These are phyloP conservation scores for Hyphodiscus sp. DNA, from an alignment of 2,329 filamentous ascomycete genomes.

Conservation along the genomic window DNA sequence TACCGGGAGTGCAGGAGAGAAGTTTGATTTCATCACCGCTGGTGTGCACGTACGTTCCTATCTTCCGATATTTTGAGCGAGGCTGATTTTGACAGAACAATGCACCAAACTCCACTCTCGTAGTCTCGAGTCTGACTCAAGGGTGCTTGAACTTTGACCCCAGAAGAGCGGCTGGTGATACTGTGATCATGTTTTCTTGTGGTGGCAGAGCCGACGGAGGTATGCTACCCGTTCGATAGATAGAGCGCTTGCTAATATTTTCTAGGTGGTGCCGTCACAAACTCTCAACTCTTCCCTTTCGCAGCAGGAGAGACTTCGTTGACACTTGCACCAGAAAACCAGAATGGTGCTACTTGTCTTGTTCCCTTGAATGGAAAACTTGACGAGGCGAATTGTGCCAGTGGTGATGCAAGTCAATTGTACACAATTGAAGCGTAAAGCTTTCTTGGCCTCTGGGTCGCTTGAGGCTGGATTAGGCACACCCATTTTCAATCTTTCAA, in stretches of 20 bases:
- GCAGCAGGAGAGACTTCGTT: slow-evolving; percentile 32
- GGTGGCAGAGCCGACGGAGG: slow-evolving; percentile 50
- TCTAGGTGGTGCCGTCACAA: slow-evolving; percentile 29
- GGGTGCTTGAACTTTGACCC: slow-evolving; percentile 54
- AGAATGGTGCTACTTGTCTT: slow-evolving; percentile 38
- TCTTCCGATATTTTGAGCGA: slow-evolving; percentile 42
- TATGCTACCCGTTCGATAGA: not conserved
- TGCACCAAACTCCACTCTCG: not conserved
- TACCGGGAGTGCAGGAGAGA: slow-evolving; percentile 33
- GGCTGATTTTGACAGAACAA: slow-evolving; percentile 32
- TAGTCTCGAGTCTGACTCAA: slow-evolving; percentile 33
- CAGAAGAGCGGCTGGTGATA: slow-evolving; percentile 42
- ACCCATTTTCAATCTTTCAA: not conserved
- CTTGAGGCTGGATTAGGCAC: not conserved
- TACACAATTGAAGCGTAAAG: slow-evolving; percentile 12
- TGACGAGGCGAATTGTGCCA: slow-evolving; percentile 16
- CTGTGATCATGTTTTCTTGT: slow-evolving; percentile 45
- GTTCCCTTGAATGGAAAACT: slow-evolving; percentile 27
- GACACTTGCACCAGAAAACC: slow-evolving; percentile 39
- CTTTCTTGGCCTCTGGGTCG: not conserved
- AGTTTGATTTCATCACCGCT: slow-evolving; percentile 39
- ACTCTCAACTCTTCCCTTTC: slow-evolving; percentile 44
- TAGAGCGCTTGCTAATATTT: not conserved
- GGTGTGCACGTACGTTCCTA: slow-evolving; percentile 43
- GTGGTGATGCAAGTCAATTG: slow-evolving; percentile 10